Evolutionary conservation across 2,329 filamentous ascomycete species (phyloP).

Genomic region (Fusarium sp.): DNA sequence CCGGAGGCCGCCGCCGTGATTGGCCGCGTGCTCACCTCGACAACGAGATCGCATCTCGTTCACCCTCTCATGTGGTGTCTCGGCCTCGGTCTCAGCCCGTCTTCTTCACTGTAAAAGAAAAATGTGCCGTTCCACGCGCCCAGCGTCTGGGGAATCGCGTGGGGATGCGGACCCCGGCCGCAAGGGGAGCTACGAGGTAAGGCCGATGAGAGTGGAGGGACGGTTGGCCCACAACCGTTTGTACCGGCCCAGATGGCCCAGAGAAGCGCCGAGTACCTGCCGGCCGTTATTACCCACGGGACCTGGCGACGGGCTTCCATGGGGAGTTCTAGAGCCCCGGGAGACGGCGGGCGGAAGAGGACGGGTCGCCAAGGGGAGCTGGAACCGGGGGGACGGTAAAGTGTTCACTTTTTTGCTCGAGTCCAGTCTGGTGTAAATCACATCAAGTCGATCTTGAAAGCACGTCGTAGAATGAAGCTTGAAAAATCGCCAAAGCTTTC

Average conservation of each 20-base stretch:
- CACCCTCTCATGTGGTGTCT: constrained; percentile 16
- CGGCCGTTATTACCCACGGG: constrained; percentile 41
- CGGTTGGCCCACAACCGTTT: constrained; percentile 42
- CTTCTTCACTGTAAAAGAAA: constrained; percentile 3
- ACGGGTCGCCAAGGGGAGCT: not conserved
- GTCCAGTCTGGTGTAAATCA: not conserved
- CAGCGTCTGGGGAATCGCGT: constrained; percentile 49
- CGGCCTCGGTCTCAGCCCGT: constrained; percentile 15
- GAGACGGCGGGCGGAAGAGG: not conserved
- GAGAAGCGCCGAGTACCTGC: constrained; percentile 54
- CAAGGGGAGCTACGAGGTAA: constrained; percentile 48
- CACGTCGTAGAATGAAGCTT: not conserved
- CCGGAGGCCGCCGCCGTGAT: not conserved
- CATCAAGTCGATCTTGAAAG: not conserved
- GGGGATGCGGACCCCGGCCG: constrained; percentile 35
- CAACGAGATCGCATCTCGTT: not conserved
- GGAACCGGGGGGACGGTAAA: constrained; percentile 29
- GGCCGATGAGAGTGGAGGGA: constrained; percentile 42
- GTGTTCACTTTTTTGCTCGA: not conserved
- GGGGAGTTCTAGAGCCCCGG: constrained; percentile 27
- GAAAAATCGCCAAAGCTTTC: not conserved
- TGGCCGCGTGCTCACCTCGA: not conserved
- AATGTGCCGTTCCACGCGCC: constrained; percentile 26
- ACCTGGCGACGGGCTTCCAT: constrained; percentile 7
- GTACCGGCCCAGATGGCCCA: constrained; percentile 22